These are phyloP conservation scores for Emmonsiellopsis sp. DNA, from an alignment of 2,329 filamentous ascomycete species.

Conservation along the genomic window DNA sequence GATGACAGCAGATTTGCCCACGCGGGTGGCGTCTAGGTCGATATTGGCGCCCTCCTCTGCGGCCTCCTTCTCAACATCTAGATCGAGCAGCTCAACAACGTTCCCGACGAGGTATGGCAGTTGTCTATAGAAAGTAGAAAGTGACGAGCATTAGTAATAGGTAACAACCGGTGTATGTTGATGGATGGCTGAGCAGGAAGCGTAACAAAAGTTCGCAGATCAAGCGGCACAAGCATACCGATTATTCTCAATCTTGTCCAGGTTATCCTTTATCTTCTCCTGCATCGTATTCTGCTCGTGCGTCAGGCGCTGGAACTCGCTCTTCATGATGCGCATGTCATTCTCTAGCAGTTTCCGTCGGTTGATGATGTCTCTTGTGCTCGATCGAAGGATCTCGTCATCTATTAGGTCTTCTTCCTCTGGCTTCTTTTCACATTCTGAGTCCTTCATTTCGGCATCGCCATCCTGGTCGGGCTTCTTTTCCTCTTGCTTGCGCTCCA, in stretches of 20 bases:
- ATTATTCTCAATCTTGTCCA: slow-evolving; percentile 99
- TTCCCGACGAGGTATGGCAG: slow-evolving; percentile 97
- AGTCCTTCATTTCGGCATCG: slow-evolving; percentile 52
- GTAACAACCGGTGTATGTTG: slow-evolving; percentile 3
- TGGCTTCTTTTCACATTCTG: slow-evolving; percentile 67
- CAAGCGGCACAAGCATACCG: slow-evolving; percentile 47
- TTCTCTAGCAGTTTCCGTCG: slow-evolving; percentile 90
- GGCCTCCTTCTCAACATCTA: slow-evolving; percentile 91
- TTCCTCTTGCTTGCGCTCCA: slow-evolving; percentile 68
- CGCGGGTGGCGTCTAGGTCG: slow-evolving; percentile 88
- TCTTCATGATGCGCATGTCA: slow-evolving; percentile 97
- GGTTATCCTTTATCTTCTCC: slow-evolving; percentile 98
- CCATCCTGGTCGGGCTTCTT: slow-evolving; percentile 38
- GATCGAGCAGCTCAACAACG: slow-evolving; percentile 91
- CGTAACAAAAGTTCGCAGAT: not conserved
- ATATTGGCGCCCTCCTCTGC: slow-evolving; percentile 98
- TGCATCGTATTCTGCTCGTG: slow-evolving; percentile 95
- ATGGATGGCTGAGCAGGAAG: not conserved
- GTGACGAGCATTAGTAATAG: slow-evolving; percentile 9
- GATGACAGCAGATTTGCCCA: slow-evolving; percentile 97
- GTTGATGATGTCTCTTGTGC: slow-evolving; percentile 89
- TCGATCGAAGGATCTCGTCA: slow-evolving; percentile 83
- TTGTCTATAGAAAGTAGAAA: slow-evolving; percentile 54
- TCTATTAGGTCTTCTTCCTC: slow-evolving; percentile 72
- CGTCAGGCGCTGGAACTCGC: slow-evolving; percentile 84